Conservation (phyloP, 331 rosid genomes). For the Ulmus americana region DNA sequence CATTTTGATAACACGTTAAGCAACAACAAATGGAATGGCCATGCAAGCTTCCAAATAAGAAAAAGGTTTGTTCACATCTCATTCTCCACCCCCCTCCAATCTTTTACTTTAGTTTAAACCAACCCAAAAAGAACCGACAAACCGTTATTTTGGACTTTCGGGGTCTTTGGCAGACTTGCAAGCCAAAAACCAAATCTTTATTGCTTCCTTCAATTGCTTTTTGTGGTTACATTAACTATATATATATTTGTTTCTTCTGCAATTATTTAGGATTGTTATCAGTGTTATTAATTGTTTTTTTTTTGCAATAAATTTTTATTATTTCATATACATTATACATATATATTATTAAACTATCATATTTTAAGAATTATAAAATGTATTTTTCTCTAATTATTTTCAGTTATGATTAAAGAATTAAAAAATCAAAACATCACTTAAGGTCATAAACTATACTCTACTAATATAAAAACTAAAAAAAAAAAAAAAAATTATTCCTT, state of each 20-base stretch:
- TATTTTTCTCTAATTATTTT: too few relatives aligned
- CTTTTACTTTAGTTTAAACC: background rate
- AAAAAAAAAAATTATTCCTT: too few relatives aligned
- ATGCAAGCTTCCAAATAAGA: slow-evolving; percentile 1
- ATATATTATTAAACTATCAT: too few relatives aligned
- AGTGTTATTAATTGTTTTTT: background rate
- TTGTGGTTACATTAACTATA: background rate
- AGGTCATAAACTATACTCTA: too few relatives aligned
- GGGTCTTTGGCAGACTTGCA: slow-evolving; percentile 21
- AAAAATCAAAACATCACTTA: too few relatives aligned
- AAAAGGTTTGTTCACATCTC: background rate
- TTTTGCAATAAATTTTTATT: too few relatives aligned
- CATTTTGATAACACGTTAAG: slow-evolving; percentile 32
- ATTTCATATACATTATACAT: too few relatives aligned
- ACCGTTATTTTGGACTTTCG: background rate
- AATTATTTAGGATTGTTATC: too few relatives aligned
- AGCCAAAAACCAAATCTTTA: slow-evolving; percentile 10
- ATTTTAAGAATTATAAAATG: too few relatives aligned
- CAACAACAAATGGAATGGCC: slow-evolving; percentile 1
- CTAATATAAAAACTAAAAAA: too few relatives aligned
- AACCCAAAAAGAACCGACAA: background rate
- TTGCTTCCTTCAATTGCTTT: background rate
- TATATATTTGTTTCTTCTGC: background rate
- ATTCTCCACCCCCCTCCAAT: background rate
- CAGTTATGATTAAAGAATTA: too few relatives aligned